phyloP scores from a whole-genome alignment of 169 alveolate species.

The Babesia gibsoni region DNA sequence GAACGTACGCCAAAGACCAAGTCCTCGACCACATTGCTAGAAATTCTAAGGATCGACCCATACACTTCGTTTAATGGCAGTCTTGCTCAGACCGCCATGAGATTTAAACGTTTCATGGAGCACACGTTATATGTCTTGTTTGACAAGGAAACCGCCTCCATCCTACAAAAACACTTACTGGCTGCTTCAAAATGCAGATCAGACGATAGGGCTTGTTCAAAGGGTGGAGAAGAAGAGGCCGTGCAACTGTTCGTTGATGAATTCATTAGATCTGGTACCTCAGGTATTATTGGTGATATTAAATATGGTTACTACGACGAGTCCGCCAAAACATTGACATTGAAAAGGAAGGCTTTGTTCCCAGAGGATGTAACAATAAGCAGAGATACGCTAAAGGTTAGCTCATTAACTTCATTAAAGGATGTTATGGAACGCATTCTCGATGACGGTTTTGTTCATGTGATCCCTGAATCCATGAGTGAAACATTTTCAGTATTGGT shows the following conservation, averaged over 20 bases:
- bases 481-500: conserved; percentile 2
- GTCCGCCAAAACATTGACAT: background rate
- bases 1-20: background rate
- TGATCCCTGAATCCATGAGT: background rate
- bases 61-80: background rate
- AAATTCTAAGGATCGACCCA: background rate
- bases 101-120: conserved; percentile 25
- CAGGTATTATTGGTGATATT: conserved; percentile 5
- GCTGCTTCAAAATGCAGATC: conserved; percentile 4
- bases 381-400: background rate
- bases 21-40: background rate
- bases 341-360: conserved; percentile 3
- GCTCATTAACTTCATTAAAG: background rate
- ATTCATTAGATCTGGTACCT: background rate
- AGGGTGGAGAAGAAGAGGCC: background rate
- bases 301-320: background rate
- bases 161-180: background rate
- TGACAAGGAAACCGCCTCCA: conserved; percentile 4
- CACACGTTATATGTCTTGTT: conserved; percentile 41
- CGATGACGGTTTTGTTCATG: conserved; percentile 20
- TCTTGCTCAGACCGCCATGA: background rate
- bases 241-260: conserved; percentile 6
- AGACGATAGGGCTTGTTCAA: conserved; percentile 12
- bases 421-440: background rate
- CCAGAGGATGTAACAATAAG: background rate